Base-by-base conservation (phyloP, 495 filamentous ascomycete genomes). In the Articulospora tetracladia region DNA sequence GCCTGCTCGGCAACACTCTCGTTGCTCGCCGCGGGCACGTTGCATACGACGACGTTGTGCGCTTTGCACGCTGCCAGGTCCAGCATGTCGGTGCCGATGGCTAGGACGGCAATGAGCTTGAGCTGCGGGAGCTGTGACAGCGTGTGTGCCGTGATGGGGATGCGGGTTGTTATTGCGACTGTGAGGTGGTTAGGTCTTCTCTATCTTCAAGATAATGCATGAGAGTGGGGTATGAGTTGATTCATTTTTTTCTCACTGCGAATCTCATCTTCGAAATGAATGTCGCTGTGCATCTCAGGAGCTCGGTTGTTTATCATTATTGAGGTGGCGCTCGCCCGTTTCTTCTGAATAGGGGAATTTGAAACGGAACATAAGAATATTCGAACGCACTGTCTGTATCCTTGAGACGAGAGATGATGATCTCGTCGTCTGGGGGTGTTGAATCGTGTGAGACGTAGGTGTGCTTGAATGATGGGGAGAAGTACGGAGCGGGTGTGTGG, bases 1-100 rank as follows among this genome's bases (percentile, higher is more conserved):
- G 75, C 76, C 68, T 84, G 80, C 63, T 84, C 82, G n/a, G 72
- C 76, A 1, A 84, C 82, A 12, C 72, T 69, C 20, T 77, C 77
- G 11, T 77, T 70, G 55, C 81, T 83, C 27, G 77, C 75, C 12
- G 71, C 71, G 13, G 80, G 80, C 1, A 73, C 75, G 67, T 81
- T 78, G 49, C 66, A 68, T 0, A 84, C 76, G 0, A 66, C 61
- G 51, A 84, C 71, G 0, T 76, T 75, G 2, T 76, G 71, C 11
- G 70, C 72, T 20, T 59, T 61, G 52, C 75, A 77, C 0, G 78
- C 79, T 0, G 20, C 70, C 8, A 77, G 69, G 55, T 83, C 79
- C 20, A 84, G 72, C n/a, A 67, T 67, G 60, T 84, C 80, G 12
- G 73, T 77, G 24, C 82, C 82, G 0, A 78, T 78, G 0, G 80